Percentiles rank a stretch among this genome's conserved stretches.
Conservation (phyloP, 768 basidiomycete species). For the Candolleomyces eurysporus region DNA sequence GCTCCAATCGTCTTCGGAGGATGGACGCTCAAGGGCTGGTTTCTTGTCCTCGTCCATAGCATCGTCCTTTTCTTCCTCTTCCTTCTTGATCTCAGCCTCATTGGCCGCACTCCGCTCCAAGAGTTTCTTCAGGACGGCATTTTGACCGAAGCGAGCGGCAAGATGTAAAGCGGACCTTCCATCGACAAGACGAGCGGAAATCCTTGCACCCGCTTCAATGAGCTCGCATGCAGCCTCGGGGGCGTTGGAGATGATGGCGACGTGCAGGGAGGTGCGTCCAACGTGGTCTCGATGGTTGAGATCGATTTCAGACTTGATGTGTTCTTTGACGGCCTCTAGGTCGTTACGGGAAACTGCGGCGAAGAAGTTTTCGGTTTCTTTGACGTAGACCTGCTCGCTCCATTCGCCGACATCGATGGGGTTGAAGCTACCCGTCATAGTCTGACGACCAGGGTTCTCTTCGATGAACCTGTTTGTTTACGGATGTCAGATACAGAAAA, state of each 20-base stretch:
- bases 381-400: conserved; percentile 60
- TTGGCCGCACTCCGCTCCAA: conserved; percentile 47
- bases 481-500: not conserved
- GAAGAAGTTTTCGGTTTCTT: conserved; percentile 53
- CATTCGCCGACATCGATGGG: conserved; percentile 68
- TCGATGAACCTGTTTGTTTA: conserved; percentile 46
- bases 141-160: conserved; percentile 47
- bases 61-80: conserved; percentile 16
- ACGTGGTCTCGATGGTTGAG: conserved; percentile 59
- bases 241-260: conserved; percentile 49
- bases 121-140: conserved; percentile 45
- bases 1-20: conserved; percentile 53
- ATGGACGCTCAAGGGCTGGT: conserved; percentile 29
- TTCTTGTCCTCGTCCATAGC: conserved; percentile 23
- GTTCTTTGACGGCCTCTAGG: conserved; percentile 31
- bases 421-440: conserved; percentile 60
- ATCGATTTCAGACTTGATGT: conserved; percentile 41
- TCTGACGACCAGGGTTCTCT: conserved; percentile 61
- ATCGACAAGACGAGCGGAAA: conserved; percentile 55
- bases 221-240: conserved; percentile 47
- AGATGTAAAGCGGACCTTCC: conserved; percentile 56
- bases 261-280: conserved; percentile 58
- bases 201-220: conserved; percentile 54
- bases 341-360: conserved; percentile 49
- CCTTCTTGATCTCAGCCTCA: conserved; percentile 23